These are phyloP conservation scores for Prototheca stagnorum DNA, from an alignment of 163 green algal genomes.

Conservation along the genomic window DNA sequence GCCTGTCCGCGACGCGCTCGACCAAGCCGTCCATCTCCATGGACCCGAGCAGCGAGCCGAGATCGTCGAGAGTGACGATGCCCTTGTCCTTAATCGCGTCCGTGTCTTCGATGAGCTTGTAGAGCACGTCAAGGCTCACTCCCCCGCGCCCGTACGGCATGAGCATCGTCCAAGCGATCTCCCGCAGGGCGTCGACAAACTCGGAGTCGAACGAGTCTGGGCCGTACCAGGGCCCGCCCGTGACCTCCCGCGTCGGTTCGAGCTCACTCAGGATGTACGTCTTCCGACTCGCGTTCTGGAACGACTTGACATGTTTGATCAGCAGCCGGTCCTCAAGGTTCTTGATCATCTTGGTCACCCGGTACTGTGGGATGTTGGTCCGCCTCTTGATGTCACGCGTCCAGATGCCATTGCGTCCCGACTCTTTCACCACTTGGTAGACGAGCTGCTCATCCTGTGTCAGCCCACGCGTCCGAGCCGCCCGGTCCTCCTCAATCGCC, in stretches of 20 bases:
- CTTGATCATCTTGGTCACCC: conserved; percentile 84
- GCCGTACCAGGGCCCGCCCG: conserved; percentile 80
- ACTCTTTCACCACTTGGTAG: conserved; percentile 7
- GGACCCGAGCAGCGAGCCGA: not conserved
- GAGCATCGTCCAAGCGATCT: too few species aligned
- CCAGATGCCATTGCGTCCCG: conserved; percentile 56
- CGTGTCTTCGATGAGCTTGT: conserved; percentile 11
- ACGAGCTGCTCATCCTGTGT: conserved; percentile 15
- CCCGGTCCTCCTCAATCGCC: too few species aligned
- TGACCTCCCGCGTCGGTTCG: conserved; percentile 76
- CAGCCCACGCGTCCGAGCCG: conserved; percentile 19
- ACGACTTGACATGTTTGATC: conserved; percentile 82
- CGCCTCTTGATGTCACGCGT: conserved; percentile 69
- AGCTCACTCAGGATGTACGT: conserved; percentile 75
- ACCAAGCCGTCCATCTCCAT: not conserved
- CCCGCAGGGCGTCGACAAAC: conserved; percentile 1
- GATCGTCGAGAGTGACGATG: not conserved
- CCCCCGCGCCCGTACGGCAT: too few species aligned
- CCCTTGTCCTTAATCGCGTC: not conserved
- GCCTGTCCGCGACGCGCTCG: too few species aligned
- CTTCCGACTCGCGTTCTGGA: conserved; percentile 55
- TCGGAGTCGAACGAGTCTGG: conserved; percentile 10
- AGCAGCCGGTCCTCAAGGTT: conserved; percentile 54
- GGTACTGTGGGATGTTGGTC: conserved; percentile 65
- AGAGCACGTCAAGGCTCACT: conserved; percentile 12